phyloP scores from a whole-genome alignment of 371 early-diverging fungal genomes.

The Parasitella parasitica region DNA sequence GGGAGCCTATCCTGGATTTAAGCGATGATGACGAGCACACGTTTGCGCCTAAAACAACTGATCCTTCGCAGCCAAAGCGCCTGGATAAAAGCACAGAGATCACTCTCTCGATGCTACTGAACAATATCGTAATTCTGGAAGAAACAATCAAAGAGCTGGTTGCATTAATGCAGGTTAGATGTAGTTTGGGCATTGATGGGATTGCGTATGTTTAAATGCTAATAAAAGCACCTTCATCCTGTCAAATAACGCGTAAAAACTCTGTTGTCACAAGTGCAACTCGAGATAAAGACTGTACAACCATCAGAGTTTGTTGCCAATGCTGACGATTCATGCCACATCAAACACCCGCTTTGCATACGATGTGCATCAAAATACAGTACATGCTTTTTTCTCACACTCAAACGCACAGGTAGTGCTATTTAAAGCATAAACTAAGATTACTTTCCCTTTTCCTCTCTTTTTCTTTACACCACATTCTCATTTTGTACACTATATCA shows the following conservation, averaged over 20 bases:
- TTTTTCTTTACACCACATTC: not conserved
- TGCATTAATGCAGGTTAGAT: constrained; percentile 78
- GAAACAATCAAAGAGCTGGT: constrained; percentile 90
- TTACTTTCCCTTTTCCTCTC: not conserved
- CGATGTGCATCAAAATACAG: not conserved
- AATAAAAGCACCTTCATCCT: no score
- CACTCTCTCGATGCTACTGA: constrained; percentile 66
- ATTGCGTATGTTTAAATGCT: not conserved
- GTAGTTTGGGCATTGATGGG: constrained; percentile 73
- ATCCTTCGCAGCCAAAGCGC: constrained; percentile 31
- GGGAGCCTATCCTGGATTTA: constrained; percentile 39
- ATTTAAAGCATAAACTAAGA: not conserved
- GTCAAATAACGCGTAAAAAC: no score
- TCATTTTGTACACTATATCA: not conserved
- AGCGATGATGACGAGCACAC: constrained; percentile 53
- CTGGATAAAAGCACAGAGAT: constrained; percentile 28
- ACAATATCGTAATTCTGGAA: constrained; percentile 89
- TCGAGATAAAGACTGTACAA: not conserved
- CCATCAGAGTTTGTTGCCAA: not conserved
- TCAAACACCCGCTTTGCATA: not conserved
- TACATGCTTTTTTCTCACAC: not conserved
- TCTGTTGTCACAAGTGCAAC: no score
- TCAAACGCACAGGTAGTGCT: not conserved
- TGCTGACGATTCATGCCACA: not conserved
- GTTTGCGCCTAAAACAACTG: constrained; percentile 37